phyloP scores from a whole-genome alignment of 371 early-diverging fungal species.

The Circinella minor region DNA sequence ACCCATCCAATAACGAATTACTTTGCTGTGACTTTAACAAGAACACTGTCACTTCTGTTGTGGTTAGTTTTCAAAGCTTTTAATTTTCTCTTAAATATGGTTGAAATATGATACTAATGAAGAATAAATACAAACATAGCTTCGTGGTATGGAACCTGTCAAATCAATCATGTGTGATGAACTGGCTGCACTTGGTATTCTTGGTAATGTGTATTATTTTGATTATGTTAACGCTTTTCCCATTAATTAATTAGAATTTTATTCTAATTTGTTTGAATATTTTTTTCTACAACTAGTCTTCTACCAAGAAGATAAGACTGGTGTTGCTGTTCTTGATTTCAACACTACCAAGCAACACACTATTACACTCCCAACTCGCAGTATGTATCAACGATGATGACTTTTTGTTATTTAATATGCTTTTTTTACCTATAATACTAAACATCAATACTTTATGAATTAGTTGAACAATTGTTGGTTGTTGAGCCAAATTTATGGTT shows the following conservation, averaged over 20 bases:
- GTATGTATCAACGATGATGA: conserved; percentile 10
- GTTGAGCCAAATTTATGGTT: conserved; percentile 61
- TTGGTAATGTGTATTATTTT: conserved; percentile 21
- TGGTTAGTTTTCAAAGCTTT: conserved; percentile 19
- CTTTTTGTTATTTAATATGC: too few species aligned
- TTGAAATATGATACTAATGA: neutral
- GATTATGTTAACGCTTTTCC: too few species aligned
- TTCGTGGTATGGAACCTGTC: conserved; percentile 59
- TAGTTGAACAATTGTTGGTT: conserved; percentile 54
- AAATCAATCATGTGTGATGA: conserved; percentile 62
- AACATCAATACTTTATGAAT: neutral
- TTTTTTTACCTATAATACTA: too few species aligned
- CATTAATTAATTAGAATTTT: too few species aligned
- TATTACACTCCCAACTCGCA: conserved; percentile 49
- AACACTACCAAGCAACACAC: conserved; percentile 59
- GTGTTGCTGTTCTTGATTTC: conserved; percentile 68
- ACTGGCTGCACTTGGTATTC: conserved; percentile 44
- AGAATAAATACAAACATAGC: conserved; percentile 10
- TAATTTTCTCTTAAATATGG: conserved; percentile 7
- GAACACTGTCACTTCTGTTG: conserved; percentile 59
- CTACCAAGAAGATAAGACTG: conserved; percentile 63
- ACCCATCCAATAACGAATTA: conserved; percentile 71
- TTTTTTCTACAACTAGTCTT: conserved; percentile 43
- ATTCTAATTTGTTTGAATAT: too few species aligned
- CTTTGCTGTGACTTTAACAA: conserved; percentile 66